A percentile compares a stretch with the other conserved stretches of the same genome.
phyloP scores from a whole-genome alignment of 352 stramenopile genomes.

The Pythium folliculosum region DNA sequence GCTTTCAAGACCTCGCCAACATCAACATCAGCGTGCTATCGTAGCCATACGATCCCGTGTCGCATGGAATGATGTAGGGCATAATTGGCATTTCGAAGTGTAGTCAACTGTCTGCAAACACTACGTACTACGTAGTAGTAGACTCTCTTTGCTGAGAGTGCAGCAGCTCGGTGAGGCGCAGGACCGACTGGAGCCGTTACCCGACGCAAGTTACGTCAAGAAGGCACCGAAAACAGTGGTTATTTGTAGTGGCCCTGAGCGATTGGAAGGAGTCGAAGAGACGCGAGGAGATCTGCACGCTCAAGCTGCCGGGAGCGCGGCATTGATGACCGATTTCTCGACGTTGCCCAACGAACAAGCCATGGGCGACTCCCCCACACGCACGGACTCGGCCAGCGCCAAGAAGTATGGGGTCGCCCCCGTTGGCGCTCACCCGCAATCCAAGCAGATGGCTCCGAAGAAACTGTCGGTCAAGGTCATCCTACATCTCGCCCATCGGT shows the following conservation, averaged over 20 bases:
- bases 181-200: background rate
- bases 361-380: no score
- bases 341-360: background rate
- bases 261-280: no score
- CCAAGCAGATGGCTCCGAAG: background rate
- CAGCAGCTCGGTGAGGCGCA: background rate
- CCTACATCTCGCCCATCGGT: conserved; percentile 16
- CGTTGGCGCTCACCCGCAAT: background rate
- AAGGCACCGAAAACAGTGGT: no score
- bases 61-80: no score
- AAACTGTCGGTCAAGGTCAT: conserved; percentile 6
- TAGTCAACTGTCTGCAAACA: no score
- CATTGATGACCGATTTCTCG: background rate
- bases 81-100: no score
- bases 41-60: background rate
- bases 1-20: conserved; percentile 19
- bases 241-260: no score
- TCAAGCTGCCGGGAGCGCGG: no score
- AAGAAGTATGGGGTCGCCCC: conserved; percentile 8
- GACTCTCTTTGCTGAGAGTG: no score
- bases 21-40: conserved; percentile 35
- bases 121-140: no score
- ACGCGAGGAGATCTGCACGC: no score
- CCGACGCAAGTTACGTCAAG: no score
- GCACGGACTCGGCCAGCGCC: background rate